Evolutionary conservation across 257 asterid genomes (phyloP).

Genomic region (Solanum bulbocastanum): DNA sequence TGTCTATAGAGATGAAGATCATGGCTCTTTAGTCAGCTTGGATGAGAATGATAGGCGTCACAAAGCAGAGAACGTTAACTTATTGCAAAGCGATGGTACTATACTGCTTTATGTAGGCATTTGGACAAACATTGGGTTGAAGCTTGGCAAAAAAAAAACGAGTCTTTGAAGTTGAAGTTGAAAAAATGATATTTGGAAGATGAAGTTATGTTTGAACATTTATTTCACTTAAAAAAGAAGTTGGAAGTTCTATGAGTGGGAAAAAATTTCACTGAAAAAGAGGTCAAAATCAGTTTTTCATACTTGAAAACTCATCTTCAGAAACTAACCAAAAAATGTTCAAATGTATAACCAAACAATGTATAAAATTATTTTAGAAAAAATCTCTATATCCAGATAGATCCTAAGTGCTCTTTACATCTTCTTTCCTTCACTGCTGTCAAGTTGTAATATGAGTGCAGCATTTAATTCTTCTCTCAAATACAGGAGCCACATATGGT

Average conservation of each 20-base stretch:
- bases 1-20: conserved; percentile 56
- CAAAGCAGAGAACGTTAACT: conserved; percentile 21
- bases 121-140: not conserved
- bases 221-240: not conserved
- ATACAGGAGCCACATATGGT: conserved; percentile 40
- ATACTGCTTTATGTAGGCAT: conserved; percentile 11
- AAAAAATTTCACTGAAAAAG: not conserved
- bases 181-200: not conserved
- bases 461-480: not conserved
- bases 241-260: not conserved
- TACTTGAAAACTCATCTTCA: not conserved
- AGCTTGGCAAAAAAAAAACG: not conserved
- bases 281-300: not conserved
- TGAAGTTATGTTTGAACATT: not conserved
- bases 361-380: not conserved
- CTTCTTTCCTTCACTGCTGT: not conserved
- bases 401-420: not conserved
- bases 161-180: not conserved
- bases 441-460: not conserved
- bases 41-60: conserved; percentile 16
- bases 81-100: conserved; percentile 32
- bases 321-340: not conserved
- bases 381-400: not conserved
- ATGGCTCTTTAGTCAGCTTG: conserved; percentile 26
- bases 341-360: not conserved